A percentile compares a stretch with the other conserved stretches of the same genome.
Conservation (phyloP, 2,329 filamentous ascomycete genomes). For the Elsinoe batatas region DNA sequence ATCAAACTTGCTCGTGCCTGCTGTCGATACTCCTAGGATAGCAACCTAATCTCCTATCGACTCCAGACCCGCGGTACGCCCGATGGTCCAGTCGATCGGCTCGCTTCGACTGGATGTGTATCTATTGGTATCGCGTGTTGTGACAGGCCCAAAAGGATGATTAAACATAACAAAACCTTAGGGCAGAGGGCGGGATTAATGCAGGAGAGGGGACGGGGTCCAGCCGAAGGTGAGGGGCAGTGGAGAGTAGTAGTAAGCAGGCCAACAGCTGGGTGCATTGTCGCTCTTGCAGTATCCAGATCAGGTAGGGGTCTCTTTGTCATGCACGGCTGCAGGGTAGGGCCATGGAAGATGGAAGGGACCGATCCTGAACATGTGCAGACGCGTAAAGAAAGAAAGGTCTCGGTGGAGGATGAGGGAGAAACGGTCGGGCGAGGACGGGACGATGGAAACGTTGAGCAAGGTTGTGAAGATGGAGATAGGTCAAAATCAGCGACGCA, state of each 20-base stretch:
- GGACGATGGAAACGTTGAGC: background rate
- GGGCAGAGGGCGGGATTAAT: background rate
- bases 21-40: background rate
- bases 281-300: slow-evolving; percentile 1
- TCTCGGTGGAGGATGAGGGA: background rate
- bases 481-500: background rate
- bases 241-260: background rate
- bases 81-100: background rate
- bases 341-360: background rate
- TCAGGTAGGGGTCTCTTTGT: slow-evolving; percentile 2
- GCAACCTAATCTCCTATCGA: background rate
- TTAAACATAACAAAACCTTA: background rate
- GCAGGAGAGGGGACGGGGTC: background rate
- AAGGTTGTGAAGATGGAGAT: background rate
- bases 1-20: too few relatives aligned
- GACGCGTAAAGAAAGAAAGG: background rate
- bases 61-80: background rate
- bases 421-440: background rate
- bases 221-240: background rate
- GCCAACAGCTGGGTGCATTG: background rate
- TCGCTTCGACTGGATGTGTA: background rate
- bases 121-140: background rate
- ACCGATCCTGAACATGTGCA: background rate
- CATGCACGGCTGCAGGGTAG: background rate
- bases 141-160: background rate